Conservation (phyloP, 257 asterid genomes). For the Solanum piurae region DNA sequence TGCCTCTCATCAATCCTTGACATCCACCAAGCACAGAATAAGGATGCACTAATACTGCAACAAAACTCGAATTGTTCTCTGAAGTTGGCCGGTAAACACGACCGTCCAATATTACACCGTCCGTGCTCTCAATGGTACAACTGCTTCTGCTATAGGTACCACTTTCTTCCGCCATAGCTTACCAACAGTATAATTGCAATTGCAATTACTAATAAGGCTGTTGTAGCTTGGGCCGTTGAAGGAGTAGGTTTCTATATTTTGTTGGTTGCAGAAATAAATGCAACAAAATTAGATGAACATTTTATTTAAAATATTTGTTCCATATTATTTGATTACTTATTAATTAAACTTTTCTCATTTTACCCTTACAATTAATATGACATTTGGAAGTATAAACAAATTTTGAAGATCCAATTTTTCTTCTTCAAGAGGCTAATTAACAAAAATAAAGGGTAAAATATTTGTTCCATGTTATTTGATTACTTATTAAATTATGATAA, state of each 20-base stretch:
- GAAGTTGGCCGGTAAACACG: slow-evolving; percentile 35
- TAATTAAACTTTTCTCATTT: no score
- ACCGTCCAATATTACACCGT: slow-evolving; percentile 40
- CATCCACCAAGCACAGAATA: slow-evolving; percentile 71
- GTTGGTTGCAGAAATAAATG: not conserved
- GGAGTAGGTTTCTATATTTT: not conserved
- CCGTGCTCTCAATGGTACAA: slow-evolving; percentile 34
- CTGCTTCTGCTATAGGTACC: not conserved
- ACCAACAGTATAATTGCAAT: not conserved
- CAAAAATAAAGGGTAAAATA: no score
- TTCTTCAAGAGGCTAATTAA: no score
- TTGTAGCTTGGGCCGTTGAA: not conserved
- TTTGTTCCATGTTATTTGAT: no score
- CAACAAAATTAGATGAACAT: not conserved
- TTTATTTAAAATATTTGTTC: no score
- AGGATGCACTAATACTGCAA: slow-evolving; percentile 57
- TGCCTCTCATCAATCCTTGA: slow-evolving; percentile 74
- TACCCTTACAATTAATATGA: no score
- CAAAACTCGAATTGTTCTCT: not conserved
- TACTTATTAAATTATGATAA: no score
- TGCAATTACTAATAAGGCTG: not conserved
- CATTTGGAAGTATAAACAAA: no score
- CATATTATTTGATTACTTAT: no score
- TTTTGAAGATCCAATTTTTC: no score
- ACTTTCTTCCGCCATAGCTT: not conserved